A percentile compares a stretch with the other conserved stretches of the same genome.
Conservation (phyloP, 2,329 filamentous ascomycete genomes). For the Fusarium nodosum region DNA sequence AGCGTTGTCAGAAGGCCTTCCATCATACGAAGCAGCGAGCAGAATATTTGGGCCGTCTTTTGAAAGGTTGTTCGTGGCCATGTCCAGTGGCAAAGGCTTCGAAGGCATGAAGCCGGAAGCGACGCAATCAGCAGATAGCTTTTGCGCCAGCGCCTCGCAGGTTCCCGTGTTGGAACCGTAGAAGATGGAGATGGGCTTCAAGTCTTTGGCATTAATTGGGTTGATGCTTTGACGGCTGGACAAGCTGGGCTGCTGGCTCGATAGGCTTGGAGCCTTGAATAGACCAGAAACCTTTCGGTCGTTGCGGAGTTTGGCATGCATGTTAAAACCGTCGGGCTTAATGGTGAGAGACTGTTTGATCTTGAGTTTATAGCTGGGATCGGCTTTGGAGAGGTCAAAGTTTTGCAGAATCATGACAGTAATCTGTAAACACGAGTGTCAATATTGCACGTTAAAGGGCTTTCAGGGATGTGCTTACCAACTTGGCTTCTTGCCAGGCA, state of each 20-base stretch:
- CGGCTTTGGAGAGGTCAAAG: conserved; percentile 5
- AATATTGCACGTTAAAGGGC: accelerated
- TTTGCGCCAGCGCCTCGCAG: conserved; percentile 5
- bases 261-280: conserved; percentile 3
- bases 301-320: conserved; percentile 14
- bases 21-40: conserved; percentile 3
- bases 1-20: conserved; percentile 7
- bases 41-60: conserved; percentile 8
- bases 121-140: conserved; percentile 10
- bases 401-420: conserved; percentile 16
- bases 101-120: conserved; percentile 12
- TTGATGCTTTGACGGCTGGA: conserved; percentile 1
- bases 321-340: conserved; percentile 4
- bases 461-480: neutral
- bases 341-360: conserved; percentile 11
- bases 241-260: neutral
- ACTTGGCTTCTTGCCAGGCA: conserved; percentile 16
- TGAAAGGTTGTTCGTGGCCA: neutral
- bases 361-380: conserved; percentile 18
- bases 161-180: conserved; percentile 17
- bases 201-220: neutral
- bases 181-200: conserved; percentile 18
- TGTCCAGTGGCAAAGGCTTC: conserved; percentile 1
- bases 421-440: neutral
- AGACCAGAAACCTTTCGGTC: neutral